These are phyloP conservation scores for Colletotrichum limetticola DNA, from an alignment of 2,329 filamentous ascomycete genomes.

Conservation along the genomic window DNA sequence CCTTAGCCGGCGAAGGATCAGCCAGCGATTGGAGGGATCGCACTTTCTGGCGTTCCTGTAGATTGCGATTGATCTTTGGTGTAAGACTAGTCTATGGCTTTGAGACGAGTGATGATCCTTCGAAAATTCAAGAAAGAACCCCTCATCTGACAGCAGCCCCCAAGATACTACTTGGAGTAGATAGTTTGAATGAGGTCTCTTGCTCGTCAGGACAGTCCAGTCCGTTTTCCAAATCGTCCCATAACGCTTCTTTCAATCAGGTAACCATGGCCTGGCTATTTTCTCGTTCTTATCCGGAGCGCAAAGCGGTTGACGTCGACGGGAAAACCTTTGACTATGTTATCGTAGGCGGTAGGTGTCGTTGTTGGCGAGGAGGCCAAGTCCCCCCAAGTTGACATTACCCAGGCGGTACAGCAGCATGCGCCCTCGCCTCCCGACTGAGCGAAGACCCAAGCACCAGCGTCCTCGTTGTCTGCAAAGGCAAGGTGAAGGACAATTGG, in stretches of 20 bases:
- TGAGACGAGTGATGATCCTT: not conserved
- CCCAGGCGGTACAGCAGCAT: constrained; percentile 57
- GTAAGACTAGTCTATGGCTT: not conserved
- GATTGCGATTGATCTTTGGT: not conserved
- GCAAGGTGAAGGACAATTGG: constrained; percentile 42
- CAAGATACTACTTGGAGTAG: not conserved
- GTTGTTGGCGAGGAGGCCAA: not conserved
- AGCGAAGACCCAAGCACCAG: constrained; percentile 48
- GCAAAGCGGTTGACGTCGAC: constrained; percentile 37
- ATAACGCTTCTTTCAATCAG: not conserved
- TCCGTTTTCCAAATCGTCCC: not conserved
- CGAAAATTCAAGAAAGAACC: not conserved
- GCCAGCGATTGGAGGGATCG: not conserved
- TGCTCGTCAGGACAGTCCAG: not conserved
- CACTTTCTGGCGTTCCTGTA: not conserved
- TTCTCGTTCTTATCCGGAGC: constrained; percentile 38
- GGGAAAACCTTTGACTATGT: constrained; percentile 54
- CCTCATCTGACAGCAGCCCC: not conserved
- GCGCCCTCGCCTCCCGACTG: constrained; percentile 57
- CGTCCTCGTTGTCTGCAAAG: constrained; percentile 52
- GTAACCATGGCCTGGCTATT: constrained; percentile 42
- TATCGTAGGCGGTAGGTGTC: constrained; percentile 51
- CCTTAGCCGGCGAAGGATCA: not conserved
- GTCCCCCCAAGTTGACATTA: not conserved
- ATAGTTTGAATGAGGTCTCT: not conserved